Conservation (phyloP, 208 protist genomes). For the Trichomonas vaginalis region DNA sequence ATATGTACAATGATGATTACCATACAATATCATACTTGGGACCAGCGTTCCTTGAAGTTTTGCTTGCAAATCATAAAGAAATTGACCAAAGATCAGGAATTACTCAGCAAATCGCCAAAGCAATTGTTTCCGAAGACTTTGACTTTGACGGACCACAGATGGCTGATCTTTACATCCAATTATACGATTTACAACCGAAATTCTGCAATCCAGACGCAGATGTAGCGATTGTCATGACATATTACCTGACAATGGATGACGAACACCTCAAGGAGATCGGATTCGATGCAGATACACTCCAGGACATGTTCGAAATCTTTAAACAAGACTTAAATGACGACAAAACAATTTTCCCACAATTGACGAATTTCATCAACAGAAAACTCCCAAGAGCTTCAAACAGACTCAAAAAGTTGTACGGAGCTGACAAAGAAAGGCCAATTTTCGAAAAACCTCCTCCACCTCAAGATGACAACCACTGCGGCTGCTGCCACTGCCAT, state of each 20-base stretch:
- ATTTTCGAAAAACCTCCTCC: neutral
- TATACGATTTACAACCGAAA: neutral
- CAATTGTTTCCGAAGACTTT: neutral
- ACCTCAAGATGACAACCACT: neutral
- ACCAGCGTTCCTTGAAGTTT: neutral
- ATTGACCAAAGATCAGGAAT: neutral
- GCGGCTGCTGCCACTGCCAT: neutral
- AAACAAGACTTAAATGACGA: neutral
- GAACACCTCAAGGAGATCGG: neutral
- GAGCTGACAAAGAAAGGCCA: neutral
- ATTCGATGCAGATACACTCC: neutral
- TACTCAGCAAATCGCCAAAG: neutral
- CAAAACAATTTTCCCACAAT: neutral
- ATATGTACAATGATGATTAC: neutral
- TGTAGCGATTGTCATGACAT: neutral
- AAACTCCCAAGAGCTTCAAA: neutral
- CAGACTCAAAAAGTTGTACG: neutral
- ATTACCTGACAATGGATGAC: neutral
- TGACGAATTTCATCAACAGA: neutral
- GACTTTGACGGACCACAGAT: neutral
- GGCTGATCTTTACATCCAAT: neutral
- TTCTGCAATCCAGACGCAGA: neutral
- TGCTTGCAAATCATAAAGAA: neutral
- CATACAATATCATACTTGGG: neutral
- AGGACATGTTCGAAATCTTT: neutral